A percentile compares a stretch with the other conserved stretches of the same genome.
Evolutionary conservation across 2,329 filamentous ascomycete genomes (phyloP).

Genomic region (Alternaria panax): DNA sequence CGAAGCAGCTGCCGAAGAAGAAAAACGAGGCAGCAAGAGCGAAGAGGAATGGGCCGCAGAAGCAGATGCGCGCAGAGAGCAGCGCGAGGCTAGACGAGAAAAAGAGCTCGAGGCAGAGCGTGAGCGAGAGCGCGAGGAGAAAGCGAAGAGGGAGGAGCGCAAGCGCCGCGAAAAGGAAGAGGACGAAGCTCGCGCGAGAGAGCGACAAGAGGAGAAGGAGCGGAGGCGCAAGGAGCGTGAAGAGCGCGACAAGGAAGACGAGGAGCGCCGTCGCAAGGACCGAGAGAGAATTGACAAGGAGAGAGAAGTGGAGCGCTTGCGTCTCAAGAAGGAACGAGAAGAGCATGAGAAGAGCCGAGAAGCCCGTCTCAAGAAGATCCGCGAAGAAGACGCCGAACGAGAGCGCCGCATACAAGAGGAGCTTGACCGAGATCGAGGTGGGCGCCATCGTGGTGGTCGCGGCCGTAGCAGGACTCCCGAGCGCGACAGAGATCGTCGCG

Average conservation of each 20-base stretch:
- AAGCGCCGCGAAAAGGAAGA: conserved; percentile 59
- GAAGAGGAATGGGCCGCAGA: conserved; percentile 77
- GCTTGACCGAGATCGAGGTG: conserved; percentile 59
- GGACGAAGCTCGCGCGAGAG: conserved; percentile 54
- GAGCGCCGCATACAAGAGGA: conserved; percentile 56
- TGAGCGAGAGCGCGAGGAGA: conserved; percentile 60
- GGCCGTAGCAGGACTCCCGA: conserved; percentile 38
- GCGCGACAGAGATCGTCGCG: conserved; percentile 33
- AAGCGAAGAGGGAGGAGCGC: conserved; percentile 65
- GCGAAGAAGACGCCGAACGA: conserved; percentile 45
- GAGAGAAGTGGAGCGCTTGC: conserved; percentile 61
- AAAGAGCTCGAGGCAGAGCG: conserved; percentile 68
- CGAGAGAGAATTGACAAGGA: conserved; percentile 42
- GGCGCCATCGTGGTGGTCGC: conserved; percentile 39
- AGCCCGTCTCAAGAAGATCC: conserved; percentile 52
- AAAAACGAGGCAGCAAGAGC: conserved; percentile 70
- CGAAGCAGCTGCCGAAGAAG: conserved; percentile 71
- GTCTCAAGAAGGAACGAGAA: conserved; percentile 54
- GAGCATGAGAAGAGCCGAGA: conserved; percentile 55
- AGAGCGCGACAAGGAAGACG: conserved; percentile 40
- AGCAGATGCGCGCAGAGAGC: conserved; percentile 65
- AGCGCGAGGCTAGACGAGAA: conserved; percentile 68
- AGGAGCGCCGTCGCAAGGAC: conserved; percentile 42
- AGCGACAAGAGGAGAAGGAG: conserved; percentile 57
- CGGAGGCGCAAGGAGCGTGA: conserved; percentile 45